Base-by-base conservation (phyloP, 257 asterid species). In the Solanum habrochaites region DNA sequence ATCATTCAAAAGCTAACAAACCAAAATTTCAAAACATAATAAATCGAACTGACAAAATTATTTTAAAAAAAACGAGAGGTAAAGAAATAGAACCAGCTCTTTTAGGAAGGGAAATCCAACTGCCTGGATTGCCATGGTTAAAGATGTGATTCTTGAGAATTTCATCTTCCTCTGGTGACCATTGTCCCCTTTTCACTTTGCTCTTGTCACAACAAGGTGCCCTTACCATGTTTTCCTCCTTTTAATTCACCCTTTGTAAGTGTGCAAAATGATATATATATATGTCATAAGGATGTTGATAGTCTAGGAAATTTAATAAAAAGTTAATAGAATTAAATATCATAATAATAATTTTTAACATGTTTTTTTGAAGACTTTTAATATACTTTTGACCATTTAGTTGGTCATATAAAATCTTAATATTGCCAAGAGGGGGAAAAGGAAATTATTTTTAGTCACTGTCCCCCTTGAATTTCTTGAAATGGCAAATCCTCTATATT, bases 131-230 rank as follows among this genome's bases (percentile, higher is more conserved):
- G 87, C 95, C 96, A 92, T 90, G 90, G 5, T 85, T 90, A 21
- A 83, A 84, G 12, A 93, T 86, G 58, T 92, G 88, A 52, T 69
- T 88, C 87, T 86, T 92, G 91, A 93, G 96, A 86, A 85, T 87
- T 82, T 87, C 88, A 91, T 92, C 96, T 91, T 93, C 96, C 83
- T 91, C 89, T 27, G 94, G 93, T 72, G 96, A 93, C 96, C 96
- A 93, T 60, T 83, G 91, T 11, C 96, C 95, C 66, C 89, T 92
- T 83, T 90, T 93, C 90, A 93, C 95, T 86, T 90, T 91, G 42
- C 78, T 92, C 90, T 93, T 93, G 58, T 93, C 95, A 89, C 96
- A 92, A 45, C 96, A 92, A 39, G 93, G 92, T 35, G 85, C 91
- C 88, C 95, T 91, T 83, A 92, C 94, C 94, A 93, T 92, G 86